Conservation (phyloP, 129 eudicot genomes). For the Arctium lappa region DNA sequence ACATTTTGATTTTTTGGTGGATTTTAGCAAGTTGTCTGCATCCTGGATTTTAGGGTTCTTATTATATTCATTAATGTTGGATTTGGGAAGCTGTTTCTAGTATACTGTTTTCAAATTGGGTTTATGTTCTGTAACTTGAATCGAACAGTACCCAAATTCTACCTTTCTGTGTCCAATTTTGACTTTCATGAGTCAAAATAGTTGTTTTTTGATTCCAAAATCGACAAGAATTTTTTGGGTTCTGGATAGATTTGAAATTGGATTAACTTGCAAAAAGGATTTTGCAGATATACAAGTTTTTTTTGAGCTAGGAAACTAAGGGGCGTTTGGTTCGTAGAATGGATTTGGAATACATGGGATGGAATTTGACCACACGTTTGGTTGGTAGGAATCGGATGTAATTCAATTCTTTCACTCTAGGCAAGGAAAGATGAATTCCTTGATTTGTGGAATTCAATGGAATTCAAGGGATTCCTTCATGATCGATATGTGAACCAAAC, state of each 20-base stretch:
- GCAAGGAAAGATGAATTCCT: no score
- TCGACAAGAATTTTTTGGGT: background rate
- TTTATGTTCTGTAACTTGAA: background rate
- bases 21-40: background rate
- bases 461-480: no score
- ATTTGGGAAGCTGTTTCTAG: background rate
- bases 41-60: background rate
- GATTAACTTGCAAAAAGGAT: background rate
- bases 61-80: background rate
- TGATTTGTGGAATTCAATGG: no score
- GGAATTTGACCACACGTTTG: no score
- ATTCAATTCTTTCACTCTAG: no score
- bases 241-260: background rate
- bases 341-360: no score
- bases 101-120: background rate
- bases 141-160: background rate
- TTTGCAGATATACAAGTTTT: background rate
- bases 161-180: background rate
- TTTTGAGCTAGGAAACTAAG: background rate
- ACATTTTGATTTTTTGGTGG: background rate
- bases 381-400: no score
- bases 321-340: no score
- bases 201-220: background rate
- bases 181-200: conserved; percentile 15
- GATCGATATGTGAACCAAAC: no score